Conservation (phyloP, 148 eudicot genomes). For the Chenopodium suecicum region DNA sequence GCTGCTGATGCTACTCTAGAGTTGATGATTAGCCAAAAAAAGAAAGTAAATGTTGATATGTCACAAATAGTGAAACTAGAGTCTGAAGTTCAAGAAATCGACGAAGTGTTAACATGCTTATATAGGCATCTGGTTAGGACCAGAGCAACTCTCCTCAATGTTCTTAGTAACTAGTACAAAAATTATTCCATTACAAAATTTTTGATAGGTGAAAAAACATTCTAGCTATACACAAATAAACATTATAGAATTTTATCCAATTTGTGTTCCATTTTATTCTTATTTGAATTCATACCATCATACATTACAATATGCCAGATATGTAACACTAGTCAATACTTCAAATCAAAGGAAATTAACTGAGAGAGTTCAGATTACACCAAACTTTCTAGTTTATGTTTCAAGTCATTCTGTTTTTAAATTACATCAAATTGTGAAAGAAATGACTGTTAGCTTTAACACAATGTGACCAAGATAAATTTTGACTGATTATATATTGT, state of each 20-base stretch:
- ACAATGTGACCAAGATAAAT: background rate
- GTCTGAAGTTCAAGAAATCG: slow-evolving; percentile 17
- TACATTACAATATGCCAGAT: background rate
- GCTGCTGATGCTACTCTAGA: slow-evolving; percentile 15
- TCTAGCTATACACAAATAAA: background rate
- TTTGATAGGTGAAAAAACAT: background rate
- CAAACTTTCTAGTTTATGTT: background rate
- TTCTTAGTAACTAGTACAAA: slow-evolving; percentile 3
- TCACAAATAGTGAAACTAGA: slow-evolving; percentile 16
- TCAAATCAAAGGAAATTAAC: background rate
- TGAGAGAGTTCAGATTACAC: background rate
- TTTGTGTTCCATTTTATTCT: background rate
- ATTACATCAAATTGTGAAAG: background rate
- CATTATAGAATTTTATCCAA: background rate
- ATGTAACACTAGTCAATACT: background rate
- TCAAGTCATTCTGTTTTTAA: background rate
- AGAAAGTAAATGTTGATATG: slow-evolving; percentile 1
- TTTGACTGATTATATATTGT: background rate
- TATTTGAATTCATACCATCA: too few relatives aligned
- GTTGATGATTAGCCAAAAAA: slow-evolving; percentile 5
- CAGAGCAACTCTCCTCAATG: slow-evolving; percentile 13
- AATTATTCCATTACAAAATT: background rate
- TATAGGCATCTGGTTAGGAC: slow-evolving; percentile 9
- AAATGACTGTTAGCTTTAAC: background rate
- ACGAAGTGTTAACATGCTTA: background rate